Conservation (phyloP, 768 basidiomycete species). For the Suillus americanus region DNA sequence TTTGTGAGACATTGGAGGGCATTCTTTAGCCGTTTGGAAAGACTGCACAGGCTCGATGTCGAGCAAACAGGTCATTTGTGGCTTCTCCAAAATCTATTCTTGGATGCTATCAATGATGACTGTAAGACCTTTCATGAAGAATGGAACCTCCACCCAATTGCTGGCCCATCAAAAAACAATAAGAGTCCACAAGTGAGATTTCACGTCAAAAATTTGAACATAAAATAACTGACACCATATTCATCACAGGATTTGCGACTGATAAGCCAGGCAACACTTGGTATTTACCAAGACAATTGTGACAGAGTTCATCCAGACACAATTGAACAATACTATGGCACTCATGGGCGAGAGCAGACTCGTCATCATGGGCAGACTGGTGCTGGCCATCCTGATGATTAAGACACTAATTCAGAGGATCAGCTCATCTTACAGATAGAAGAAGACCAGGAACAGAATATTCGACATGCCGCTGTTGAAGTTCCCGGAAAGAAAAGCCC, state of each 20-base stretch:
- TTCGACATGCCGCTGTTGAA: conserved; percentile 1
- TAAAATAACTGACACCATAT: too few relatives aligned
- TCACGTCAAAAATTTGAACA: not conserved
- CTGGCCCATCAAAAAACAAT: conserved; percentile 21
- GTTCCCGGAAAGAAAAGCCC: conserved; percentile 8
- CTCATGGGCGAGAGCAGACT: conserved; percentile 6
- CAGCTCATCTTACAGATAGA: conserved; percentile 10
- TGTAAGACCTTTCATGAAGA: conserved; percentile 32
- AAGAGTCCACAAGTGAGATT: conserved; percentile 17
- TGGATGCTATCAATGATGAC: conserved; percentile 36
- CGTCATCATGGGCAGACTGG: conserved; percentile 9
- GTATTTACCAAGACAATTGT: conserved; percentile 14
- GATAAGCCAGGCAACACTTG: conserved; percentile 9
- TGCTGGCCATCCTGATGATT: conserved; percentile 13
- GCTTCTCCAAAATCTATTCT: conserved; percentile 44
- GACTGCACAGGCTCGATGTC: conserved; percentile 32
- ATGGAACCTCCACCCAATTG: conserved; percentile 43
- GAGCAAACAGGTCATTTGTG: conserved; percentile 37
- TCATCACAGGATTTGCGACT: conserved; percentile 15
- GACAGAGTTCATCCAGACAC: conserved; percentile 17
- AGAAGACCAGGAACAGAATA: conserved; percentile 4
- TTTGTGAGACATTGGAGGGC: conserved; percentile 42
- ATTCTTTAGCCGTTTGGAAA: conserved; percentile 40
- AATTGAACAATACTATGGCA: conserved; percentile 16
- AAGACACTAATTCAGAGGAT: conserved; percentile 4